Base-by-base conservation (phyloP, 225 moss, liverwort and hornwort species). In the Climacium dendroides region DNA sequence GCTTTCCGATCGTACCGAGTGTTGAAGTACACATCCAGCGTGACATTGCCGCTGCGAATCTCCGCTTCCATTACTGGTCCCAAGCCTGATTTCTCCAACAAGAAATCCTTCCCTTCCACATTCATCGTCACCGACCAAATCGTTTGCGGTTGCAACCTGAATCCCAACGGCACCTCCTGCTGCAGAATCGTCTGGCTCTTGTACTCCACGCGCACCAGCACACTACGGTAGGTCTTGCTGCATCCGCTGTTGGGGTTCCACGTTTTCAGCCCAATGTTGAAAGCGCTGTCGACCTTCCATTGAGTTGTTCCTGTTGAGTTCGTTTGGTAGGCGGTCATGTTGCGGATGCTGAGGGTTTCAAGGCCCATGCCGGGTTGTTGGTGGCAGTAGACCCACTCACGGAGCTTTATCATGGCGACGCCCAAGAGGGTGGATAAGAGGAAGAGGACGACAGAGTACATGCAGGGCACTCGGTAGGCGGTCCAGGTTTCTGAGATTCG, bases 341-440 rank as follows among this genome's bases (percentile, higher is more conserved):
- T 41, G 59, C 47, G 79, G 57, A 90, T 86, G 86, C 30, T 54
- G 15, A 90, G 48, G 19, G 50, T 23, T n/a, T 32, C 30, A 29
- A 86, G 79, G 57, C 5, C 65, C 74, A 88, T 29, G 41, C 79
- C 59, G 32, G 86, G 88, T 50, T 4, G 13, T 7, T 6, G 4
- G 8, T 79, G 76, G 53, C 90, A 88, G 60, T 7, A 20, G 26
- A 15, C 2, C 50, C 29, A 80, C 18, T 52, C 26, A 67, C 69
- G 8, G 7, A 60, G 34, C n/a, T n/a, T n/a, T n/a, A n/a, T n/a
- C 45, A 1, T 0, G 22, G 62, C 0, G 54, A 81, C 77, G 4
- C n/a, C n/a, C n/a, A 0, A 0, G 9, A 14, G 13, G 13, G 7
- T 3, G 50, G 9, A 9, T 8, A 48, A 13, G 50, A 4, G 7